These are phyloP conservation scores for Microthlaspi erraticum DNA, from an alignment of 345 rosid genomes.

Conservation along the genomic window DNA sequence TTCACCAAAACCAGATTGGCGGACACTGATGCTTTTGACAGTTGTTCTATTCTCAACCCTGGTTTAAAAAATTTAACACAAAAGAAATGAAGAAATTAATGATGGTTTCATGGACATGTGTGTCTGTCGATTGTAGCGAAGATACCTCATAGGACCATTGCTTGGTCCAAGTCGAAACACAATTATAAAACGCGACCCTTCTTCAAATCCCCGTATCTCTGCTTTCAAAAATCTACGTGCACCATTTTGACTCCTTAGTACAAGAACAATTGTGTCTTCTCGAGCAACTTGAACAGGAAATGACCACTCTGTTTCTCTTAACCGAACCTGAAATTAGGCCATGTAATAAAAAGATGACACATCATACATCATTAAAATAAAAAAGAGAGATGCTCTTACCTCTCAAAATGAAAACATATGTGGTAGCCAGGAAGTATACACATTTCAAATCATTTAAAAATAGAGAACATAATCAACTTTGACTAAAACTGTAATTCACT, in stretches of 20 bases:
- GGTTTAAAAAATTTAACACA: conserved; percentile 33
- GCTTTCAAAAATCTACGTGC: conserved; percentile 61
- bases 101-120: conserved; percentile 21
- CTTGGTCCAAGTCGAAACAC: conserved; percentile 87
- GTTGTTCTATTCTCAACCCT: conserved; percentile 92
- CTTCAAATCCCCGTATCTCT: conserved; percentile 97
- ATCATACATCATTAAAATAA: conserved; percentile 19
- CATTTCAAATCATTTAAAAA: conserved; percentile 31
- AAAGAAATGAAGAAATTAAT: conserved; percentile 28
- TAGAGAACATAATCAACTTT: conserved; percentile 9
- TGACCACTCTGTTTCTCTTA: conserved; percentile 90
- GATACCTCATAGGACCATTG: conserved; percentile 88
- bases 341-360: conserved; percentile 30
- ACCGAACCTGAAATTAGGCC: conserved; percentile 59
- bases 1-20: conserved; percentile 91
- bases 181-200: conserved; percentile 94
- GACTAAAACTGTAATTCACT: conserved; percentile 22
- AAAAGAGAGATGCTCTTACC: conserved; percentile 20
- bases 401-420: conserved; percentile 28
- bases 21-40: conserved; percentile 63
- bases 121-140: conserved; percentile 14
- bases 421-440: conserved; percentile 5
- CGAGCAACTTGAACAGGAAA: conserved; percentile 79
- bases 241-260: conserved; percentile 69
- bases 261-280: conserved; percentile 88